Percentiles rank a stretch among this genome's conserved stretches.
These are phyloP conservation scores for Botryotinia globosa DNA, from an alignment of 2,329 filamentous ascomycete species.

Conservation along the genomic window DNA sequence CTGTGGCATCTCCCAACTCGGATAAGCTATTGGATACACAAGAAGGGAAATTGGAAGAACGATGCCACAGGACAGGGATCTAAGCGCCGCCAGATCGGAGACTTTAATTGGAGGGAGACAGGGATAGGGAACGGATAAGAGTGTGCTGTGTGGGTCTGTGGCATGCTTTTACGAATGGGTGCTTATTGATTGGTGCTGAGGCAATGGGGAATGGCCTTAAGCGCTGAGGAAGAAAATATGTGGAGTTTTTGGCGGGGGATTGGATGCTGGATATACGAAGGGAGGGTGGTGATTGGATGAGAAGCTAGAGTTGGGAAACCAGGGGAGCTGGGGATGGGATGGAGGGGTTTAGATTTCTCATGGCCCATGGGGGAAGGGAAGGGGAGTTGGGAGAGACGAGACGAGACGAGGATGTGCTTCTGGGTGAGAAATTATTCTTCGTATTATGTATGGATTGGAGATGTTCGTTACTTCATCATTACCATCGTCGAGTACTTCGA, in stretches of 20 bases:
- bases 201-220: not conserved
- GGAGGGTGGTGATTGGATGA: not conserved
- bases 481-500: not conserved
- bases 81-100: slow-evolving; percentile 19
- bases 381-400: not conserved
- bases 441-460: not conserved
- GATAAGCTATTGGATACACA: not conserved
- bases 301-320: not conserved
- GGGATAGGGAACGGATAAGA: not conserved
- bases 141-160: not conserved
- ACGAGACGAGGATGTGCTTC: not conserved
- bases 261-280: not conserved
- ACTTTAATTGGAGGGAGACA: not conserved
- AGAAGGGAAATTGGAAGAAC: not conserved
- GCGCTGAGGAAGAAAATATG: slow-evolving; percentile 3
- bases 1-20: not conserved
- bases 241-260: slow-evolving; percentile 8
- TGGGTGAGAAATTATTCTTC: not conserved
- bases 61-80: not conserved
- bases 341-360: not conserved
- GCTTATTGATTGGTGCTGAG: not conserved
- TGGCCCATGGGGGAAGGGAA: not conserved
- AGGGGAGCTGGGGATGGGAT: not conserved
- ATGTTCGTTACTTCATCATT: not conserved
- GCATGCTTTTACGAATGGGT: not conserved